These are phyloP conservation scores for Musa itinerans DNA, from an alignment of 176 grass and related monocot species.

Conservation along the genomic window DNA sequence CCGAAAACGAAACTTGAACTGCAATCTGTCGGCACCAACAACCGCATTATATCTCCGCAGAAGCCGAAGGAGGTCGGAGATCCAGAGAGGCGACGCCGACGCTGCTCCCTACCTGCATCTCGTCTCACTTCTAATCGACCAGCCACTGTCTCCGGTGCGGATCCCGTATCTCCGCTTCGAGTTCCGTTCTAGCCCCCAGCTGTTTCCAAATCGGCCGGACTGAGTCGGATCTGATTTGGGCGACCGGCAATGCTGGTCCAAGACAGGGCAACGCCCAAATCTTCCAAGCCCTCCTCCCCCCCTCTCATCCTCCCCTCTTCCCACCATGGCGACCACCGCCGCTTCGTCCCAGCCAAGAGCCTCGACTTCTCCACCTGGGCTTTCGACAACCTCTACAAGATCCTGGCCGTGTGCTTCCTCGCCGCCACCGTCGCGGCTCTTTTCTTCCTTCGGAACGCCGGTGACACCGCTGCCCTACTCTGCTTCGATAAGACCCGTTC, in stretches of 20 bases:
- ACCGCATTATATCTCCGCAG: conserved; percentile 27
- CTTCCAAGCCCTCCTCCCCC: not conserved
- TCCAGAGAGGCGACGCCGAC: not conserved
- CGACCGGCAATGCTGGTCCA: conserved; percentile 55
- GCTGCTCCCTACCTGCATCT: not conserved
- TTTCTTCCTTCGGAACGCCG: conserved; percentile 75
- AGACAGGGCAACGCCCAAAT: conserved; percentile 25
- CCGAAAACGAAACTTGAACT: conserved; percentile 36
- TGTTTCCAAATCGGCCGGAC: conserved; percentile 20
- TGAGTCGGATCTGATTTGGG: not conserved
- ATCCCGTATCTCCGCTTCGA: not conserved
- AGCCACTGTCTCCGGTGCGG: not conserved
- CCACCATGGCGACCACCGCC: conserved; percentile 13
- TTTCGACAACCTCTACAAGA: conserved; percentile 63
- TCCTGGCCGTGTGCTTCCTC: conserved; percentile 47
- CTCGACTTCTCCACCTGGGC: conserved; percentile 75
- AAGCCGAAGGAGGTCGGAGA: not conserved
- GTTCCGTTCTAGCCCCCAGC: not conserved
- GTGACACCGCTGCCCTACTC: conserved; percentile 56
- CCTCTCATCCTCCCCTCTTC: not conserved
- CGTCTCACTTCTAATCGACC: not conserved
- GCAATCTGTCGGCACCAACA: conserved; percentile 37
- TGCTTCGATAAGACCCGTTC: conserved; percentile 57
- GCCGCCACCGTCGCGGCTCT: conserved; percentile 55
- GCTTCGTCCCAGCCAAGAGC: conserved; percentile 48